phyloP scores from a whole-genome alignment of 1,284 basidiomycete genomes.

The Apiotrichum sp. region DNA sequence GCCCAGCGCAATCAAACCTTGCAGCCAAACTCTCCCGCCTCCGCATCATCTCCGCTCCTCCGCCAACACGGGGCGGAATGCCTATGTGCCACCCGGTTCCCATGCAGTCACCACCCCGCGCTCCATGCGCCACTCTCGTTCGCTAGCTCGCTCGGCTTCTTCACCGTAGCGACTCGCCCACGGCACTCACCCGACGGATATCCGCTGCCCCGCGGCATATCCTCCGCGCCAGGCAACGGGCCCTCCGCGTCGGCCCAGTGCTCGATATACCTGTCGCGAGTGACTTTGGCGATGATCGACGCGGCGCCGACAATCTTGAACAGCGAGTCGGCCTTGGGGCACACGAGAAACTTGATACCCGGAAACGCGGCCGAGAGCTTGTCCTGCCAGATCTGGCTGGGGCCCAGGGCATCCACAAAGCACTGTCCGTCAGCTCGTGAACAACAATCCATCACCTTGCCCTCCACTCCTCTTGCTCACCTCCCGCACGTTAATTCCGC shows the following conservation, averaged over 20 bases:
- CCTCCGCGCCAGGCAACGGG: conserved; percentile 9
- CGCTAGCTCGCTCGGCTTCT: too few relatives aligned
- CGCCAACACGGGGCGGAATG: too few relatives aligned
- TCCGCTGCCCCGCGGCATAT: conserved; percentile 60
- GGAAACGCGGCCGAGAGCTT: conserved; percentile 74
- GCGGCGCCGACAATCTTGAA: conserved; percentile 97
- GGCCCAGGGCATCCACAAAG: conserved; percentile 92
- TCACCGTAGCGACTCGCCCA: background rate
- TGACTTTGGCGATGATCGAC: conserved; percentile 91
- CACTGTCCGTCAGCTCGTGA: conserved; percentile 53
- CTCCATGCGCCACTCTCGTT: too few relatives aligned
- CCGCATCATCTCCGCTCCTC: too few relatives aligned
- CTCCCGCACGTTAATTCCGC: conserved; percentile 75
- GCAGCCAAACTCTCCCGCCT: too few relatives aligned
- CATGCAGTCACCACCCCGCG: too few relatives aligned
- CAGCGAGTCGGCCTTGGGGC: conserved; percentile 86
- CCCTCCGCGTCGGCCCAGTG: conserved; percentile 60
- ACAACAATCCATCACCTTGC: background rate
- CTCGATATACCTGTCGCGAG: conserved; percentile 83
- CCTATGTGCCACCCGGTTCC: too few relatives aligned
- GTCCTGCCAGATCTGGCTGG: conserved; percentile 73
- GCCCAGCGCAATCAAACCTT: too few relatives aligned
- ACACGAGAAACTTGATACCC: conserved; percentile 77
- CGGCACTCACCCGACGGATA: conserved; percentile 72
- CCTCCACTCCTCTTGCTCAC: conserved; percentile 44